Conservation (phyloP, 208 protist species). For the Acanthamoeba royreba region DNA sequence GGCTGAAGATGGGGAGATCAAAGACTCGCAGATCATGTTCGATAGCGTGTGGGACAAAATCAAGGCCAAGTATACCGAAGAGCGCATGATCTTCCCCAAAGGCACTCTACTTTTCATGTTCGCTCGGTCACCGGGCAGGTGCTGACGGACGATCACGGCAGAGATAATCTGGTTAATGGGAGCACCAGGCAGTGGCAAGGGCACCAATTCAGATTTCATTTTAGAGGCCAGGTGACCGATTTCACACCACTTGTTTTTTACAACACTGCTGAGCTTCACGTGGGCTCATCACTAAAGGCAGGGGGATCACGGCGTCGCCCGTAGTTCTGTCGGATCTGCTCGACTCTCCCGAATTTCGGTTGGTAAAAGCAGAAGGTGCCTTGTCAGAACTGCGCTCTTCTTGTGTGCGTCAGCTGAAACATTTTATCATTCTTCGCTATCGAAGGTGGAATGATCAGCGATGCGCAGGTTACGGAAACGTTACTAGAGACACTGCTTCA, state of each 20-base stretch:
- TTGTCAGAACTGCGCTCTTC: background rate
- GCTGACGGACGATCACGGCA: background rate
- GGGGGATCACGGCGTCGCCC: background rate
- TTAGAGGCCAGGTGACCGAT: background rate
- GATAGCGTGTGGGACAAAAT: background rate
- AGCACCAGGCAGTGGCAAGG: background rate
- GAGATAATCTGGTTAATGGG: conserved; percentile 42
- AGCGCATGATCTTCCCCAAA: background rate
- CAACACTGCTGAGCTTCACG: too few species aligned
- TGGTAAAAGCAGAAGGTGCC: background rate
- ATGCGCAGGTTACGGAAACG: background rate
- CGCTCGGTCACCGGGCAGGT: background rate
- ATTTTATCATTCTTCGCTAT: too few species aligned
- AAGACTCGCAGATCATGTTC: background rate
- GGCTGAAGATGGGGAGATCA: background rate
- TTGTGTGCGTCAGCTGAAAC: too few species aligned
- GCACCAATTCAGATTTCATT: background rate
- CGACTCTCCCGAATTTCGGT: background rate
- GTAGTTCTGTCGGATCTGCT: background rate
- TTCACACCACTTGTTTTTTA: background rate
- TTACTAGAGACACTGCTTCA: background rate
- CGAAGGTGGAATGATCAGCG: conserved; percentile 1
- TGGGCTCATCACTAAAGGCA: background rate
- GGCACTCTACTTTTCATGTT: too few species aligned
- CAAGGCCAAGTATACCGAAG: background rate